Conservation (phyloP, 2,329 filamentous ascomycete species). For the Davidsoniella australis region DNA sequence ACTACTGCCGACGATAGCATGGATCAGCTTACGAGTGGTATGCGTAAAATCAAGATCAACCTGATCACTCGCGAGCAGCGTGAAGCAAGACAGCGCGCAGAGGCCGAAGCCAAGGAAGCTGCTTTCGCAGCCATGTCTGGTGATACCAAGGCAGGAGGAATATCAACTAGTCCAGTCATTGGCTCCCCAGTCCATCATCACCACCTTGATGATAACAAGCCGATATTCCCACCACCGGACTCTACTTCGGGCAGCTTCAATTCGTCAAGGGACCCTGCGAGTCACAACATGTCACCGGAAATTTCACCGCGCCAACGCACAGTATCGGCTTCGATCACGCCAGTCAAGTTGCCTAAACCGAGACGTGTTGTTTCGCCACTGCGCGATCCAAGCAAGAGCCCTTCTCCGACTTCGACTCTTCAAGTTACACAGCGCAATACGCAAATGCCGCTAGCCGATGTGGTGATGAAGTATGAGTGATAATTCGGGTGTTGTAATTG, state of each 20-base stretch:
- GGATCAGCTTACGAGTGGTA: conserved; percentile 37
- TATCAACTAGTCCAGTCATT: too few relatives aligned
- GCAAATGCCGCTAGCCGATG: background rate
- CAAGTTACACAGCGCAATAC: background rate
- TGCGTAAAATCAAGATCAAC: conserved; percentile 48
- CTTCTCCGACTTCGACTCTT: background rate
- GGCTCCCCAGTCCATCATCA: background rate
- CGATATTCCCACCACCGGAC: background rate
- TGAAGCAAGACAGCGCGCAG: conserved; percentile 23
- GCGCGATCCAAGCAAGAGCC: background rate
- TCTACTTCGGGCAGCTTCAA: background rate
- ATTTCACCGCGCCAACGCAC: background rate
- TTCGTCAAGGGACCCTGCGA: background rate
- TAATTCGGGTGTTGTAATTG: background rate
- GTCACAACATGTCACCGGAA: background rate
- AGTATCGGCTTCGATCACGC: background rate
- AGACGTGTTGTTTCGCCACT: conserved; percentile 1
- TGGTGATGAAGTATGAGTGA: background rate
- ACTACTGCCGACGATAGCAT: conserved; percentile 24
- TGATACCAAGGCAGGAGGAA: too few relatives aligned
- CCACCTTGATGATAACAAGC: background rate
- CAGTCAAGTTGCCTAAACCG: background rate
- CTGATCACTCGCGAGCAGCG: conserved; percentile 41
- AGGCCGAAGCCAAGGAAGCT: conserved; percentile 1
- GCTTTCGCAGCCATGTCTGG: too few relatives aligned